Conservation (phyloP, 805 yeast genomes). For the Kodamaea restingae region DNA sequence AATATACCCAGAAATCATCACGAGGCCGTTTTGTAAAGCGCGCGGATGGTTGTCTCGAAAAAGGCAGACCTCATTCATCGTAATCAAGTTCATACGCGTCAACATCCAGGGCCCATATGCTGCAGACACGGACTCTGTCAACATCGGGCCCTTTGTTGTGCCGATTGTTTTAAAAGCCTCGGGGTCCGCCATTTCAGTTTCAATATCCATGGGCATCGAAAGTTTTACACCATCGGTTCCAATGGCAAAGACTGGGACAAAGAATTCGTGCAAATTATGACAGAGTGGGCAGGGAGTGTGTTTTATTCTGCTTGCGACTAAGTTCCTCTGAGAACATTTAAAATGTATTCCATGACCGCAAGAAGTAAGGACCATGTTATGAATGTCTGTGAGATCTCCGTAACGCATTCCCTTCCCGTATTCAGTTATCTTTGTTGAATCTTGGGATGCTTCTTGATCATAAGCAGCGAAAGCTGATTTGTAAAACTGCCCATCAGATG, state of each 20-base stretch:
- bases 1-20: slow-evolving; percentile 17
- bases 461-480: slow-evolving; percentile 21
- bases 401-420: background rate
- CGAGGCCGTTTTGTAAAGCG: background rate
- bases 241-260: slow-evolving; percentile 40
- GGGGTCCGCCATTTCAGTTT: background rate
- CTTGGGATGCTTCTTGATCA: slow-evolving; percentile 15
- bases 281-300: slow-evolving; percentile 49
- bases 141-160: background rate
- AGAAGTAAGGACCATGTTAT: slow-evolving; percentile 29
- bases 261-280: slow-evolving; percentile 40
- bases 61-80: background rate
- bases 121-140: background rate
- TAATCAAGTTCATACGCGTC: background rate
- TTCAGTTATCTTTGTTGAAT: slow-evolving; percentile 10
- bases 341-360: slow-evolving; percentile 56
- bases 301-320: slow-evolving; percentile 12
- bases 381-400: background rate
- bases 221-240: background rate
- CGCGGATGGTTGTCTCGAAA: background rate
- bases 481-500: slow-evolving; percentile 18
- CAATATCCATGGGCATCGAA: background rate
- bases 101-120: background rate
- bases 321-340: slow-evolving; percentile 35
- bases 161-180: background rate